These are phyloP conservation scores for Conringia planisiliqua DNA, from an alignment of 345 rosid species.

Conservation along the genomic window DNA sequence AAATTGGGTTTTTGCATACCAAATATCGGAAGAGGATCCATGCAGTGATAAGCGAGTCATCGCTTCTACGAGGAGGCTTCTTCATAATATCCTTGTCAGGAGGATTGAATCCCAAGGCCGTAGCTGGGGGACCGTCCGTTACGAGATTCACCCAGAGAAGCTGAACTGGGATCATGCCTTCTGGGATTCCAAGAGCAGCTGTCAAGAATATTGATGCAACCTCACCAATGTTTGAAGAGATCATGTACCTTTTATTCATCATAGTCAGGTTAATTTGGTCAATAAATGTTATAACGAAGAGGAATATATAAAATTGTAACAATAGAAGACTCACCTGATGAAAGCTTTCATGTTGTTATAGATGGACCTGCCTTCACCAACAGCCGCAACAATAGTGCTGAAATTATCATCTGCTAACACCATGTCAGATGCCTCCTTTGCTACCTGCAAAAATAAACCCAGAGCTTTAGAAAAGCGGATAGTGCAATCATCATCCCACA, in stretches of 20 bases:
- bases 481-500: background rate
- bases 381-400: constrained; percentile 92
- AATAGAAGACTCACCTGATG: constrained; percentile 55
- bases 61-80: constrained; percentile 90
- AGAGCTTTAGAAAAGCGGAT: background rate
- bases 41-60: constrained; percentile 82
- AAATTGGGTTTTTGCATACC: constrained; percentile 35
- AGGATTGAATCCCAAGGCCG: constrained; percentile 96
- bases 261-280: background rate
- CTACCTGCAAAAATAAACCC: constrained; percentile 52
- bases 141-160: constrained; percentile 99
- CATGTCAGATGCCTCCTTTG: constrained; percentile 99
- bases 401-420: constrained; percentile 98
- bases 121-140: constrained; percentile 98
- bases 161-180: constrained; percentile 98
- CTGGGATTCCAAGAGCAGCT: constrained; percentile 97
- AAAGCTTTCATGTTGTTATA: constrained; percentile 98
- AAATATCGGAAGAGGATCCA: constrained; percentile 98
- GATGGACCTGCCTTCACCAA: constrained; percentile 96
- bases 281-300: background rate
- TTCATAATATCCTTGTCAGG: constrained; percentile 92
- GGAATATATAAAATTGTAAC: background rate
- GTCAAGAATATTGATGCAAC: constrained; percentile 94
- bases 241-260: constrained; percentile 79
- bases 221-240: constrained; percentile 97